These are phyloP conservation scores for Phaeosphaeriaceae sp. DNA, from an alignment of 2,329 filamentous ascomycete genomes.

Conservation along the genomic window DNA sequence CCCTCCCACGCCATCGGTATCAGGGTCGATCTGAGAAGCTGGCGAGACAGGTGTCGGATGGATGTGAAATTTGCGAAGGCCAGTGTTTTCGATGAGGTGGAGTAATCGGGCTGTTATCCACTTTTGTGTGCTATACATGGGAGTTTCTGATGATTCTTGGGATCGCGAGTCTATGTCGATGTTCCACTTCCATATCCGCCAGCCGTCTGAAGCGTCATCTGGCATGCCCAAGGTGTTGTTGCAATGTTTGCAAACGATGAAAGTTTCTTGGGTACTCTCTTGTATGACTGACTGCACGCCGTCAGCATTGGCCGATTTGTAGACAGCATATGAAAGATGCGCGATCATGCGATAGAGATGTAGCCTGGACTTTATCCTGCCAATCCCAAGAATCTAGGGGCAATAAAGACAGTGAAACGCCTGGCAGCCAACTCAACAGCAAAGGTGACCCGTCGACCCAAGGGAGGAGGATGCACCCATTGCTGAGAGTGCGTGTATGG, in stretches of 20 bases:
- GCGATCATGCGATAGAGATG: slow-evolving; percentile 20
- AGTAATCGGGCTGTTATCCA: slow-evolving; percentile 66
- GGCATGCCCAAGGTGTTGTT: slow-evolving; percentile 47
- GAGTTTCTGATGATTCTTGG: slow-evolving; percentile 11
- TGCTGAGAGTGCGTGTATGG: slow-evolving; percentile 33
- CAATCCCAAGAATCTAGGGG: slow-evolving; percentile 42
- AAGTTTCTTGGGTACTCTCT: slow-evolving; percentile 5
- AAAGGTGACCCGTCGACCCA: slow-evolving; percentile 37
- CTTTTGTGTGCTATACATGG: slow-evolving; percentile 40
- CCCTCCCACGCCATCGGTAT: slow-evolving; percentile 1
- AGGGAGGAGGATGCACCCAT: slow-evolving; percentile 37
- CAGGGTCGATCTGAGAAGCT: not conserved
- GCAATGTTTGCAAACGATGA: slow-evolving; percentile 51
- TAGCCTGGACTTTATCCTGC: slow-evolving; percentile 43
- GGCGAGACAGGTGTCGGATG: slow-evolving; percentile 32
- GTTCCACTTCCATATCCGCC: slow-evolving; percentile 60
- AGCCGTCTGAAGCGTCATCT: slow-evolving; percentile 55
- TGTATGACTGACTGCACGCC: slow-evolving; percentile 12
- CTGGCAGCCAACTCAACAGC: slow-evolving; percentile 37
- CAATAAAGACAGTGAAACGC: slow-evolving; percentile 42
- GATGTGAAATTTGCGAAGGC: slow-evolving; percentile 65
- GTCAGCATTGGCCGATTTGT: slow-evolving; percentile 15
- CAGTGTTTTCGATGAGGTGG: slow-evolving; percentile 63
- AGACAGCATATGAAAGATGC: not conserved
- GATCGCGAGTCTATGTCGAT: slow-evolving; percentile 38